Evolutionary conservation across 768 basidiomycete genomes (phyloP).

Genomic region (Rubroboletus pulcherrimus): DNA sequence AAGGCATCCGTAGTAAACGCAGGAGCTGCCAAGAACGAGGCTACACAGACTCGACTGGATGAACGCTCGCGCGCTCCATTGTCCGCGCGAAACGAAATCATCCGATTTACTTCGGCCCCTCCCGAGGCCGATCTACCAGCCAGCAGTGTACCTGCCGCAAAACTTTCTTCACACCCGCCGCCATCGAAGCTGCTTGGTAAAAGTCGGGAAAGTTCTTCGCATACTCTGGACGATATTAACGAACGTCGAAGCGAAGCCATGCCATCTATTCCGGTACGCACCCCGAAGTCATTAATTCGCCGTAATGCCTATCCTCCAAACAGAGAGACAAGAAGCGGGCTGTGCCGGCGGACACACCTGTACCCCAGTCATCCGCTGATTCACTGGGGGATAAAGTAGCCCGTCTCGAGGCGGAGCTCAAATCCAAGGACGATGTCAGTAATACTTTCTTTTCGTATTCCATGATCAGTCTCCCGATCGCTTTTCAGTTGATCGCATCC

Average conservation of each 20-base stretch:
- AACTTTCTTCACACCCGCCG: neutral
- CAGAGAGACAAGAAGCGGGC: slow-evolving; percentile 5
- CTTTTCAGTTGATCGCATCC: slow-evolving; percentile 42
- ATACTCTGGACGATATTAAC: neutral
- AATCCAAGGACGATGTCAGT: slow-evolving; percentile 38
- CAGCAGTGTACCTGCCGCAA: neutral
- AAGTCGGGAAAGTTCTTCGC: neutral
- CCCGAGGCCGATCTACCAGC: slow-evolving; percentile 10
- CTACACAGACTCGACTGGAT: slow-evolving; percentile 1
- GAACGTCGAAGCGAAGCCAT: slow-evolving; percentile 1
- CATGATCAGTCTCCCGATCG: neutral
- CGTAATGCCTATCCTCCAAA: slow-evolving; percentile 7
- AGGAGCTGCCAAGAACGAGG: slow-evolving; percentile 10
- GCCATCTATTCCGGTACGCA: slow-evolving; percentile 16
- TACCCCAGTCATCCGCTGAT: neutral
- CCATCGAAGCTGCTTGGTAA: neutral
- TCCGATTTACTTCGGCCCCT: slow-evolving; percentile 23
- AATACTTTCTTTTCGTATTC: neutral
- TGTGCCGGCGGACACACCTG: neutral
- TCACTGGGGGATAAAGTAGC: slow-evolving; percentile 29
- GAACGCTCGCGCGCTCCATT: slow-evolving; percentile 17
- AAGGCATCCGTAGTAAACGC: slow-evolving; percentile 23
- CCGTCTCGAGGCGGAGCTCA: slow-evolving; percentile 44
- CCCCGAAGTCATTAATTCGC: neutral
- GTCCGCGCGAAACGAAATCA: slow-evolving; percentile 24